Evolutionary conservation across 2,329 filamentous ascomycete genomes (phyloP), one percentile per base, ranked within the genome.

Genomic region (Lecanicillium sp.): DNA sequence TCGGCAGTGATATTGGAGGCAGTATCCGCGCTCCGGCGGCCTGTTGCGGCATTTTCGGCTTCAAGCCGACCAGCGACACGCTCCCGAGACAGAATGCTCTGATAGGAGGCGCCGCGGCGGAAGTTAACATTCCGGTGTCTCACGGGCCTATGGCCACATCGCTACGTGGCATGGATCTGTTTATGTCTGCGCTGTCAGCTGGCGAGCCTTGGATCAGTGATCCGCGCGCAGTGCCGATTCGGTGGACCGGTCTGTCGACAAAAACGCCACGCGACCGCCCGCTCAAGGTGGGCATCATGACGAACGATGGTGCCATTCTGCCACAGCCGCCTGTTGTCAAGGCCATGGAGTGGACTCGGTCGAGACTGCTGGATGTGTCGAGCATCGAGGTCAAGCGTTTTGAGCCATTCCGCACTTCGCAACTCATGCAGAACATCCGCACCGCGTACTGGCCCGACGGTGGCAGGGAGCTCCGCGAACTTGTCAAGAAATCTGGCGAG

Each of bases 361-460:
- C 52, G 0, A 53, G 59, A 10, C 55, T 60, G 4, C 54, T 54
- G 2, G 44, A 53, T 5, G 39, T 54, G 1, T 44, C 41, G 0
- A 8, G 51, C 1, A 32, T 71, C 8, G 56, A 66, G 26, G 37
- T 71, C 9, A 70, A 67, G 46, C 23, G 53, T 0, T 72, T 70
- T 50, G 56, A 47, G 2, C 62, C 66, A 0, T 61, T 58, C n/a
- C 57, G 60, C 3, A 55, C 57, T 1, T 54, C 54, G 20, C 53
- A 67, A 15, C 62, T 61, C 0, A 62, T 57, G 51, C 27, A 33
- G 0, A 60, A 55, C 54, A 67, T 72, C 53, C 52, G 62, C 40
- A 52, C 52, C 3, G 65, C 72, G 11, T 76, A 76, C 60, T 76
- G 68, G 58, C 73, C 73, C 0, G 71, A 74, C 21, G 69, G 67